phyloP scores from a whole-genome alignment of 805 yeast species.

The Vanderwaltozyma tropicalis region DNA sequence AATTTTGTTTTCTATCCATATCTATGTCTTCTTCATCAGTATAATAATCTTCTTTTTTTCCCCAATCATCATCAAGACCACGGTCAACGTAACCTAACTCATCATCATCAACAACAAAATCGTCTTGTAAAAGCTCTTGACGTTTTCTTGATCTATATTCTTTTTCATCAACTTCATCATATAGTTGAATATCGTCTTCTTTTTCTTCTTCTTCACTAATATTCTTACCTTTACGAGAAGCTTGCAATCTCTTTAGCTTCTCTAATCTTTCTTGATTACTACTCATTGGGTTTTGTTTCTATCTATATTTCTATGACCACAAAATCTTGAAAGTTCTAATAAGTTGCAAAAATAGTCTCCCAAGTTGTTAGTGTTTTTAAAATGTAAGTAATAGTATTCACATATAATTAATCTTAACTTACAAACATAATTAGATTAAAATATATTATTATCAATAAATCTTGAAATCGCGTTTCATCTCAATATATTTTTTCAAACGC shows the following conservation, averaged over 20 bases:
- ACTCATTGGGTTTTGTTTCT: slow-evolving; percentile 23
- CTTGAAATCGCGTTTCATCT: no score
- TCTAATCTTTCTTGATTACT: slow-evolving; percentile 40
- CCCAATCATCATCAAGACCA: slow-evolving; percentile 74
- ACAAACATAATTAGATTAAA: no score
- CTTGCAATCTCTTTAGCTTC: slow-evolving; percentile 46
- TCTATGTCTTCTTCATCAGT: slow-evolving; percentile 44
- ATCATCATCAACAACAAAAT: slow-evolving; percentile 87
- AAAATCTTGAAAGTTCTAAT: no score
- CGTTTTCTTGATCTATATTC: slow-evolving; percentile 68
- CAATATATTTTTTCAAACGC: no score
- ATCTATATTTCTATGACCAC: background rate
- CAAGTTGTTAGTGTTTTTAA: no score
- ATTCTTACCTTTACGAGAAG: slow-evolving; percentile 32
- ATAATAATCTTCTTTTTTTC: slow-evolving; percentile 38
- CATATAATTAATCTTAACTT: no score
- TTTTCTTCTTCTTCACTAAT: slow-evolving; percentile 23
- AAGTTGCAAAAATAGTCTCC: no score
- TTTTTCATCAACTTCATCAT: slow-evolving; percentile 81
- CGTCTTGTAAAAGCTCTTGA: slow-evolving; percentile 74
- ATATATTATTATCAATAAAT: no score
- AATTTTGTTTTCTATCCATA: slow-evolving; percentile 9
- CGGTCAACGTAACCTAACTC: slow-evolving; percentile 92
- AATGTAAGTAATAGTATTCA: no score
- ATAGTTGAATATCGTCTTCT: slow-evolving; percentile 46